Percentiles rank a stretch among this genome's conserved stretches.
Evolutionary conservation across 2,329 filamentous ascomycete species (phyloP).

Genomic region (Polytolypa hystricis): DNA sequence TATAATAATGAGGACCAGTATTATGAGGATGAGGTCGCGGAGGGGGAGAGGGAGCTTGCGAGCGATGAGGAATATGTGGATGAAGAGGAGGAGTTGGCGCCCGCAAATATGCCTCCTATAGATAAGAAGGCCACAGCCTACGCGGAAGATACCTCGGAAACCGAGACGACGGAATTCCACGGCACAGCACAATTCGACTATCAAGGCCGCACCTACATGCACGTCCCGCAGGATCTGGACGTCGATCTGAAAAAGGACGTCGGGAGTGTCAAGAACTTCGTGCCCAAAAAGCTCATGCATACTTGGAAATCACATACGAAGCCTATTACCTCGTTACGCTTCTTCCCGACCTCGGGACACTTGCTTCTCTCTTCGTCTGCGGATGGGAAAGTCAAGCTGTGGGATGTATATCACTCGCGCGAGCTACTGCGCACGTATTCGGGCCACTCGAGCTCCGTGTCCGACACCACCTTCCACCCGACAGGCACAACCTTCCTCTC

Average conservation of each 20-base stretch:
- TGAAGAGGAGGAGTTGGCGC: conserved; percentile 59
- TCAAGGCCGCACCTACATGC: conserved; percentile 94
- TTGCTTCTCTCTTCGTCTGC: conserved; percentile 81
- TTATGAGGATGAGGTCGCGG: conserved; percentile 54
- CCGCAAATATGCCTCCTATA: conserved; percentile 38
- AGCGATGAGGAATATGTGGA: conserved; percentile 71
- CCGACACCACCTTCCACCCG: conserved; percentile 77
- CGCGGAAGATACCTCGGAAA: conserved; percentile 45
- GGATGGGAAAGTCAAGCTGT: conserved; percentile 84
- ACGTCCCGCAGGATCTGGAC: conserved; percentile 82
- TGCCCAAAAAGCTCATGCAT: conserved; percentile 87
- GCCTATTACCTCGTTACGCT: conserved; percentile 76
- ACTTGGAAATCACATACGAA: conserved; percentile 80
- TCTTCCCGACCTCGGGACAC: conserved; percentile 82
- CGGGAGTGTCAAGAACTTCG: conserved; percentile 75
- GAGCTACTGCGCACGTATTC: conserved; percentile 85
- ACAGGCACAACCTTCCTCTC: conserved; percentile 79
- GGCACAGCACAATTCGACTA: conserved; percentile 79
- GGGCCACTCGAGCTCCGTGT: conserved; percentile 81
- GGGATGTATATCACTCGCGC: conserved; percentile 83
- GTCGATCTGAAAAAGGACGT: conserved; percentile 72
- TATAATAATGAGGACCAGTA: conserved; percentile 66
- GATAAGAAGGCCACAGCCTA: conserved; percentile 42
- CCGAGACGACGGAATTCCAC: conserved; percentile 80
- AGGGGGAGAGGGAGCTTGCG: conserved; percentile 59